Base-by-base conservation (phyloP, 805 yeast species). In the Saturnispora galanensis region DNA sequence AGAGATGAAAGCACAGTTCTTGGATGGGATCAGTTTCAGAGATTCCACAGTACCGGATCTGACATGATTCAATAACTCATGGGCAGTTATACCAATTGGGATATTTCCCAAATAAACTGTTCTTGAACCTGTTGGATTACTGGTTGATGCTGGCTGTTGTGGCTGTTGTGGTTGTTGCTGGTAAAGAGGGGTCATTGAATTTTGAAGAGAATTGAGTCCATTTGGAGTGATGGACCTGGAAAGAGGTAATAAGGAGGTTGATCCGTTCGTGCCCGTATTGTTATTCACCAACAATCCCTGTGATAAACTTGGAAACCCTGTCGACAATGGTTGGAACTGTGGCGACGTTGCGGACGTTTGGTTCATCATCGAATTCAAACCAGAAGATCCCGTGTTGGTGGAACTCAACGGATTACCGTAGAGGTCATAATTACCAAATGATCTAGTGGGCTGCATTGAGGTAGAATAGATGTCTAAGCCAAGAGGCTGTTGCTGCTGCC, bases 81-180 rank as follows among this genome's bases (percentile, higher is more conserved):
- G 79, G 5, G 90, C 78, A 15, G 88, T 77, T 47, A 88, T 72
- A 49, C 81, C 84, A n/a, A 73, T 64, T 1, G 97, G 96, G 33
- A 90, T 74, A 58, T 86, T 87, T 12, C 96, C 96, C 55, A 90
- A 68, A 58, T 87, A 86, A 9, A 90, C 95, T 0, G 97, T 87
- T 60, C 97, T 77, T 16, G 88, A 81, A 33, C 67, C 62, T 11
- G 41, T 37, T 15, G 41, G 38, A 29, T 43, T 43, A 31, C 16
- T 50, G 42, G 13, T 21, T 11, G 33, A 15, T 13, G 16, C 35
- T 9, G 31, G 7, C 6, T 11, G 33, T 26, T 36, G 40, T 17
- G 37, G 29, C 28, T 41, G 31, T 15, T 39, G 38, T 16, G 31
- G 30, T 38, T 43, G 41, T 15, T 42, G 45, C 9, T 42, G 35